Percentiles rank a stretch among this genome's conserved stretches.
Evolutionary conservation across 257 asterid species (phyloP).

Genomic region (Capsicum rhomboideum): DNA sequence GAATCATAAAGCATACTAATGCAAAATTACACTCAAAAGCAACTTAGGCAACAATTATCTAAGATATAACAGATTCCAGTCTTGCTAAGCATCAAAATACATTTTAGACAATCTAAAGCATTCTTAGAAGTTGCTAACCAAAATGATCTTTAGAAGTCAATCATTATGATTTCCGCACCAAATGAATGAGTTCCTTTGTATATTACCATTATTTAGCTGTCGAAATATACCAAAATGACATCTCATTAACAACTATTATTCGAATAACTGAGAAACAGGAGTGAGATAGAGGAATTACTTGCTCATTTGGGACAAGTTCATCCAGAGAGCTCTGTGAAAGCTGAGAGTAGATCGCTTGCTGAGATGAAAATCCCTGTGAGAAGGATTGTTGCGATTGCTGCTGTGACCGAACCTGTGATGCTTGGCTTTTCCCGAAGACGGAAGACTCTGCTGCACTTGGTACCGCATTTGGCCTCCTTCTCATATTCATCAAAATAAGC

Average conservation of each 20-base stretch:
- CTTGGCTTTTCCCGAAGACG: slow-evolving; percentile 48
- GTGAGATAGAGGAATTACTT: slow-evolving; percentile 15
- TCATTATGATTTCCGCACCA: not conserved
- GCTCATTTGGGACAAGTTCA: slow-evolving; percentile 55
- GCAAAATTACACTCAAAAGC: not conserved
- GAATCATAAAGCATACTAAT: not conserved
- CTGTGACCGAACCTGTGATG: slow-evolving; percentile 35
- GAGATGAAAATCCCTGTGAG: slow-evolving; percentile 84
- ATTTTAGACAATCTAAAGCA: not conserved
- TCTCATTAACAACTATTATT: not conserved
- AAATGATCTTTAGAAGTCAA: not conserved
- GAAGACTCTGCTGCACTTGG: slow-evolving; percentile 51
- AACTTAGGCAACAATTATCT: not conserved
- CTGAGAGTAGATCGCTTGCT: slow-evolving; percentile 77
- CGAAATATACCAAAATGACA: not conserved
- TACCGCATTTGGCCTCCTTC: slow-evolving; percentile 48
- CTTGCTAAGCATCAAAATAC: not conserved
- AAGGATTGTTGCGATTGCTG: slow-evolving; percentile 66
- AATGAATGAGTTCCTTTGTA: not conserved
- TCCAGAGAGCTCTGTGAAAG: slow-evolving; percentile 79
- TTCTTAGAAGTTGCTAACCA: not conserved
- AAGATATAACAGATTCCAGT: not conserved
- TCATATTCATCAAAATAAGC: slow-evolving; percentile 1
- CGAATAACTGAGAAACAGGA: not conserved
- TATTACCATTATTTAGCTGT: not conserved